Base-by-base conservation (phyloP, 768 basidiomycete species). In the Plicaturopsis crispa region DNA sequence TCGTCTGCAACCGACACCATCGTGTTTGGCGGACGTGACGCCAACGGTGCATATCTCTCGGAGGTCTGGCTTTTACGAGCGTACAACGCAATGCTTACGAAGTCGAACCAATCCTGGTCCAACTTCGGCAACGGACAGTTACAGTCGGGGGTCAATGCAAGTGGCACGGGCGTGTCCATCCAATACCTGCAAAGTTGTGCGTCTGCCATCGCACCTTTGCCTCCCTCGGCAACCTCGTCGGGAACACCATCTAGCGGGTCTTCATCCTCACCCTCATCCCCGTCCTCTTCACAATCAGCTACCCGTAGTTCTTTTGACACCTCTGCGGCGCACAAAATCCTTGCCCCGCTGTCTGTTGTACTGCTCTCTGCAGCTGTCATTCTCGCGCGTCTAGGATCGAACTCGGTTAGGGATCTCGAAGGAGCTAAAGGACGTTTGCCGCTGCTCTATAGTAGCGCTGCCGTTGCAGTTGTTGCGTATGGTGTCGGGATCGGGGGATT, bases 61-160 rank as follows among this genome's bases (percentile, higher is more conserved):
- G 87, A 90, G 40, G 51, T 90, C 8, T 90, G 87, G 87, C 54
- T 90, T 6, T 65, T 90, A 43, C 67, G 87, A 38, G 73, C 83
- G 4, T 89, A 88, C 56, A 67, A 70, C 43, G 80, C 67, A n/a
- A 56, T 68, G 22, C 51, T 84, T 39, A 70, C 71, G n/a, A 46
- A 69, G n/a, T 69, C 76, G 2, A 65, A 67, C 35, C 57, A 68
- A 40, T 59, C 57, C 5, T 86, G 82, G 84, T 53, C 69, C 22
- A 80, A 80, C 11, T 87, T 70, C 48, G 78, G 82, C 4, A 56
- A 72, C 42, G 87, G 86, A 1, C 46, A 57, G 21, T 67, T 89
- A 28, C 64, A 72, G 54, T 70, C 72, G 1, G 86, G 87, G 19
- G 39, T 77, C 33, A 60, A 72, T 46, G 84, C 87, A 3, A 68